These are phyloP conservation scores for Candida easanensis DNA, from an alignment of 805 yeast genomes.

Conservation along the genomic window DNA sequence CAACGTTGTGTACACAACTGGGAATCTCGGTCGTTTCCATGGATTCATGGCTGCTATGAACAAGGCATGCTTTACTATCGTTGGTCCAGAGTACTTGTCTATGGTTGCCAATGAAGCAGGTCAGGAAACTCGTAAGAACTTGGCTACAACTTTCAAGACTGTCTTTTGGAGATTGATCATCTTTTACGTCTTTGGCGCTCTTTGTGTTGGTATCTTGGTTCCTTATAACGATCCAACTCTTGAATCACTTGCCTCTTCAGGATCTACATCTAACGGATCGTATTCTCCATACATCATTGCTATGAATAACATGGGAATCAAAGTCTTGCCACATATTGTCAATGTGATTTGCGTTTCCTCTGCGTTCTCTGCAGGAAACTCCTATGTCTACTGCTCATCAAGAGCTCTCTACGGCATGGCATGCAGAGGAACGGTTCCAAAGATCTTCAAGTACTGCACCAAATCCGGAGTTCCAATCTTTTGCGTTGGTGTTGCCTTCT, in stretches of 20 bases:
- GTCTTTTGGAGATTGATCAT: constrained; percentile 59
- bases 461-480: constrained; percentile 68
- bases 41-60: constrained; percentile 68
- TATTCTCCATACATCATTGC: constrained; percentile 61
- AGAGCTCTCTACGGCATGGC: constrained; percentile 52
- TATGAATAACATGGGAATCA: constrained; percentile 48
- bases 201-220: constrained; percentile 65
- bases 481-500: constrained; percentile 53
- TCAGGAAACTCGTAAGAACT: constrained; percentile 61
- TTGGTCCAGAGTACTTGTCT: constrained; percentile 82
- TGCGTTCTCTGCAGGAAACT: constrained; percentile 53
- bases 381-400: constrained; percentile 56
- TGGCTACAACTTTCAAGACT: constrained; percentile 73
- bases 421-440: constrained; percentile 60
- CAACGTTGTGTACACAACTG: constrained; percentile 51
- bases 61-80: constrained; percentile 77
- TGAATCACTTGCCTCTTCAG: constrained; percentile 50
- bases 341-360: constrained; percentile 53
- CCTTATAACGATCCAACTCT: constrained; percentile 59
- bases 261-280: constrained; percentile 54
- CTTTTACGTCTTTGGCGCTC: constrained; percentile 65
- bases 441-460: constrained; percentile 55
- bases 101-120: constrained; percentile 85
- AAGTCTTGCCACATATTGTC: constrained; percentile 47
- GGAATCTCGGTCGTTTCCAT: constrained; percentile 56